Base-by-base conservation (phyloP, 305 asterid species). In the Fraxinus floribunda region DNA sequence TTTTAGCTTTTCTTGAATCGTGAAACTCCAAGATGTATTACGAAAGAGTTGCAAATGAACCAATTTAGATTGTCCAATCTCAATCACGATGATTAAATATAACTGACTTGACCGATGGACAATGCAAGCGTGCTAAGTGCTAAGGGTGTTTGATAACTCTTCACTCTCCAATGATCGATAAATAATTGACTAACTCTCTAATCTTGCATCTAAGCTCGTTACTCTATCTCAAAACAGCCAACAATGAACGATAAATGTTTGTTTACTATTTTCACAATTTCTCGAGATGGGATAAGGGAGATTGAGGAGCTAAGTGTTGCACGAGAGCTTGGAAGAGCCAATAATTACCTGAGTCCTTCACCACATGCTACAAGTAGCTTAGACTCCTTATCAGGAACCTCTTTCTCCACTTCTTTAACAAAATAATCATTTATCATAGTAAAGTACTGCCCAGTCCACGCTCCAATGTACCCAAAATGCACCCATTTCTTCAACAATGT, bases 321-420 rank as follows among this genome's bases (percentile, higher is more conserved):
- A 22, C 72, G 16, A 62, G 72, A 64, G 34, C 32, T 64, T 64
- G 73, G 34, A 64, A 57, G 11, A 20, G 29, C 29, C 11, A 57
- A 57, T 57, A 64, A 20, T 35, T 86, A 95, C 99, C 98, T 92
- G 9, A 94, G 80, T 77, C 97, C 98, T 86, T 95, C 98, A 52
- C 99, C 99, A 76, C 99, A 95, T 7, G 99, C 98, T 6, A 93
- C 94, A 24, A 95, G 92, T 26, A 95, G 78, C 90, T 93, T 94
- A 32, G 93, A 80, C n/a, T 93, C 89, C 82, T 94, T 95, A 72
- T 89, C 92, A 22, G 98, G 97, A 60, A 90, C 88, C 79, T 75
- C 44, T 16, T 71, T 74, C 18, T 84, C 94, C 77, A 95, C 98
- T 75, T 91, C 91, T 24, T 87, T 64, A 41, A 92, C 39, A 84